These are phyloP conservation scores for Populus hybrid DNA, from an alignment of 441 rosid species.

Conservation along the genomic window DNA sequence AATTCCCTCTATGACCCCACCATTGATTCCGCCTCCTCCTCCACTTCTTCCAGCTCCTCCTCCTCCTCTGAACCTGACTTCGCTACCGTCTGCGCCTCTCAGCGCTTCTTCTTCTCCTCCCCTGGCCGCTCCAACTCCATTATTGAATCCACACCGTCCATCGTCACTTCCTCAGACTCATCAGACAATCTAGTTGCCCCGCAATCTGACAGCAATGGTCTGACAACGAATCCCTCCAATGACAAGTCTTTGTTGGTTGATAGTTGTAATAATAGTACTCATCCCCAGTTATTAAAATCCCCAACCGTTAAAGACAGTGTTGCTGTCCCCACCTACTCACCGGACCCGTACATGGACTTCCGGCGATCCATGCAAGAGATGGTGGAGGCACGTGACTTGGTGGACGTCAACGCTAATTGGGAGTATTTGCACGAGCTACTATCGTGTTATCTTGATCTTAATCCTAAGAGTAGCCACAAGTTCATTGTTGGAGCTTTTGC, in stretches of 20 bases:
- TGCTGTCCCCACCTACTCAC: constrained; percentile 66
- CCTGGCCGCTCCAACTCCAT: constrained; percentile 92
- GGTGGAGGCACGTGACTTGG: constrained; percentile 66
- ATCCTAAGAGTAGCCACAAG: constrained; percentile 66
- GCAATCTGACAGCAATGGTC: not conserved
- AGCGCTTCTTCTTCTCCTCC: constrained; percentile 83
- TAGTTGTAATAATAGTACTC: not conserved
- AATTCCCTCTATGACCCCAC: constrained; percentile 52
- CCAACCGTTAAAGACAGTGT: constrained; percentile 33
- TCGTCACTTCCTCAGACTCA: constrained; percentile 28
- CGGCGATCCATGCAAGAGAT: constrained; percentile 90
- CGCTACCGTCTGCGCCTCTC: constrained; percentile 66
- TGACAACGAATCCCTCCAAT: not conserved
- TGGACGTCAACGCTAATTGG: constrained; percentile 57
- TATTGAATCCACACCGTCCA: constrained; percentile 52
- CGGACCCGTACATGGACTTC: constrained; percentile 81
- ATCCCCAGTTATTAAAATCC: constrained; percentile 8
- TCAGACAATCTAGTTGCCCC: constrained; percentile 20
- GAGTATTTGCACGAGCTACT: constrained; percentile 77
- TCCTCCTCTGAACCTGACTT: constrained; percentile 51
- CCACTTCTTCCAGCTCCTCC: constrained; percentile 30
- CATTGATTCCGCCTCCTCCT: constrained; percentile 26
- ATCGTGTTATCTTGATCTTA: constrained; percentile 62
- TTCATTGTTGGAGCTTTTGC: constrained; percentile 73
- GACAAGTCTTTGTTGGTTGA: not conserved